Base-by-base conservation (phyloP, 768 basidiomycete genomes). In the Boletellus ananas region DNA sequence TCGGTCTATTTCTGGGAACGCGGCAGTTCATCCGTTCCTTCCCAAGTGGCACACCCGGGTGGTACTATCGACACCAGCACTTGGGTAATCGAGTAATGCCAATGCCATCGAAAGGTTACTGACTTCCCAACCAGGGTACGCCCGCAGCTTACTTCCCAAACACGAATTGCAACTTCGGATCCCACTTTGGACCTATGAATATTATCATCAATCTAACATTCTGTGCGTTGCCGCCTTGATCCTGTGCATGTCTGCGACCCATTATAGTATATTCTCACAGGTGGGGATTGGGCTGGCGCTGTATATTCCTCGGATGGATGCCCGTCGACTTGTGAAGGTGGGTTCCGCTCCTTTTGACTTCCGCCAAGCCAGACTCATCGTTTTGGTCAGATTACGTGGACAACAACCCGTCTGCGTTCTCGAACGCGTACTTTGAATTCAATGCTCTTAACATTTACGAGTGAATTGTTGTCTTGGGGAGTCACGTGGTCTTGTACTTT, bases 361-460 rank as follows among this genome's bases (percentile, higher is more conserved):
- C 12, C 5, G 6, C 6, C 40, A 39, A 48, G 12, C 6, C 9
- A 38, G 16, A 65, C 70, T 51, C 21, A 78, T 77, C 47, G 6
- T 58, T 67, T 20, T 77, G 80, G 16, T 53, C 57, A 52, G 72
- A 68, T 17, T 84, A 86, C 57, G 71, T 79, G 49, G 65, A 69
- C n/a, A 62, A 71, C 3, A 43, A 68, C 49, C 71, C 10, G 13
- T 43, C 13, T 1, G 52, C 52, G 20, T 61, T 52, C 43, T 58
- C 47, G 0, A 55, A 60, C 1, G 59, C 62, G 2, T 63, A 49
- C 45, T 63, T 64, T 7, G 52, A 58, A 21, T 61, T 64, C 52
- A 64, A 64, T 17, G 13, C 50, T 37, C 54, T 63, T 14, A 47
- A 57, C 11, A 55, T 63, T n/a, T 64, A 61, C n/a, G 6, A 54